Conservation (phyloP, 2,329 filamentous ascomycete species). For the Zasmidium angulare region DNA sequence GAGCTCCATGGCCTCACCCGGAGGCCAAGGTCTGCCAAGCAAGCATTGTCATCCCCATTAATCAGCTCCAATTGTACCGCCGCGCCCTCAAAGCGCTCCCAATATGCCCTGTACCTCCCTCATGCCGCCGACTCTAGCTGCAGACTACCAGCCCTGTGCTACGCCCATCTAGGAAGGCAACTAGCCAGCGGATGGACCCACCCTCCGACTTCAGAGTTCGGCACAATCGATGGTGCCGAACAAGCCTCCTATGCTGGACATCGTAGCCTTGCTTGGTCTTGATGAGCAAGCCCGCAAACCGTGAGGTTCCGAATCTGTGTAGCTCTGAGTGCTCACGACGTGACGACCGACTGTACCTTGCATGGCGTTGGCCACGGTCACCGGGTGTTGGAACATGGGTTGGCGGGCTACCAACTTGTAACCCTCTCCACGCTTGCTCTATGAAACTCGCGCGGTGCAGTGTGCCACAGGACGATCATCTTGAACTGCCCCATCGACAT, state of each 20-base stretch:
- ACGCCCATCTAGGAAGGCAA: background rate
- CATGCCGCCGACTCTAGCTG: background rate
- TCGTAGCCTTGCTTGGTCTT: background rate
- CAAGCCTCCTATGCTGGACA: background rate
- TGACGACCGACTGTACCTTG: background rate
- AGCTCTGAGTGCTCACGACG: background rate
- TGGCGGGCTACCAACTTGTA: background rate
- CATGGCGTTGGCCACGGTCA: background rate
- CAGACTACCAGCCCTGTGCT: background rate
- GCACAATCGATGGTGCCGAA: background rate
- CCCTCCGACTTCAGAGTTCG: background rate
- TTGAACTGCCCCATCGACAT: background rate
- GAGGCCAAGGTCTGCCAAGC: background rate
- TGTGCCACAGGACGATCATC: background rate
- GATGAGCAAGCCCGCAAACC: background rate
- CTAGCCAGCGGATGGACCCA: background rate
- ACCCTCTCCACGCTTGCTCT: background rate
- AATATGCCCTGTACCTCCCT: background rate
- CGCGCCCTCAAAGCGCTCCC: background rate
- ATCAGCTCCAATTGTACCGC: background rate
- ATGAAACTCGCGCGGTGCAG: background rate
- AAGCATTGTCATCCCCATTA: background rate
- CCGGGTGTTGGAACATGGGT: background rate
- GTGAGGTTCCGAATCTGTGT: background rate
- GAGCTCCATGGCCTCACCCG: background rate